Conservation (phyloP, 768 basidiomycete species). For the Astraeus odoratus region DNA sequence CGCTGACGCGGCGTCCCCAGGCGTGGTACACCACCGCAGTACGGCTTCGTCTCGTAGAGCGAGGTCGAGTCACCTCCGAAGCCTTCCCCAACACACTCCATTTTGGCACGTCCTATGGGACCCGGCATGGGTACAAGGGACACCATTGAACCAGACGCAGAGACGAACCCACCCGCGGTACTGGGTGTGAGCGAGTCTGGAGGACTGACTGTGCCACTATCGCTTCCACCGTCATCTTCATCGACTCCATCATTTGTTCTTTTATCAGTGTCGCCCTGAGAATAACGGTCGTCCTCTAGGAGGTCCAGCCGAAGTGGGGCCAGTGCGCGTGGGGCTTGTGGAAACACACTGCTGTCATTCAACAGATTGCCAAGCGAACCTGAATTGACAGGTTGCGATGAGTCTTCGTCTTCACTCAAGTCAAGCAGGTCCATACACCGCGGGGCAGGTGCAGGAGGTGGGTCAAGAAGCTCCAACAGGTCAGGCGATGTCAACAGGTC, state of each 20-base stretch:
- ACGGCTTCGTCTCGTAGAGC: conserved; percentile 3
- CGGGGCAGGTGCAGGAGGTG: not conserved
- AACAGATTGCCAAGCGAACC: not conserved
- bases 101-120: not conserved
- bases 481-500: conserved; percentile 1
- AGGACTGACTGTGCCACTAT: conserved; percentile 27
- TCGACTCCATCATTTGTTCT: not conserved
- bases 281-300: conserved; percentile 13
- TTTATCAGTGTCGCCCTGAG: conserved; percentile 5
- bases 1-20: conserved; percentile 14
- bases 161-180: conserved; percentile 21
- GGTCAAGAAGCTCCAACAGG: not conserved
- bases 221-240: conserved; percentile 21
- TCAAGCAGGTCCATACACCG: conserved; percentile 1
- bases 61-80: not conserved
- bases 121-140: conserved; percentile 20
- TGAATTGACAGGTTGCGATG: not conserved
- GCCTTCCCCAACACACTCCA: not conserved
- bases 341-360: not conserved
- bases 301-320: conserved; percentile 19
- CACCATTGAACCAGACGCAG: conserved; percentile 17
- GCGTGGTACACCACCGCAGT: conserved; percentile 7
- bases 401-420: not conserved
- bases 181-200: conserved; percentile 24
- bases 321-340: conserved; percentile 6